Percentiles rank a stretch among this genome's conserved stretches.
Evolutionary conservation across 306 rosid genomes (phyloP).

Genomic region (Begonia masoniana): DNA sequence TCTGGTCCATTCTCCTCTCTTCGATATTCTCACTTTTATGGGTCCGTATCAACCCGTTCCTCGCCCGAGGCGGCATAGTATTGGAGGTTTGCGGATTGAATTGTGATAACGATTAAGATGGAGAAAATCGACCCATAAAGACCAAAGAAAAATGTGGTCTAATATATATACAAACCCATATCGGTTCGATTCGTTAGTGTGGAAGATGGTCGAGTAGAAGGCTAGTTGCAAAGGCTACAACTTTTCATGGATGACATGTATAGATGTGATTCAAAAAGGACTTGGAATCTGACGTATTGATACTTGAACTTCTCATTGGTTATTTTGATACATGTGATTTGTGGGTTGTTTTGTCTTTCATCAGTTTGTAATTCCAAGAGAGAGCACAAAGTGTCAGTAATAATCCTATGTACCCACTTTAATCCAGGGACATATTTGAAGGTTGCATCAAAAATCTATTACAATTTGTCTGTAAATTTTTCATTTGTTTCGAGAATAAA

Average conservation of each 20-base stretch:
- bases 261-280: not conserved
- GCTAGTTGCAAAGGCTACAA: not conserved
- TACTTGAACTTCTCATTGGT: conserved; percentile 10
- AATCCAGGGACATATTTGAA: too few relatives aligned
- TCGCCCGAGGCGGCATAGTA: conserved; percentile 41
- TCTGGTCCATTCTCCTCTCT: conserved; percentile 79
- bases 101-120: conserved; percentile 34
- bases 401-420: not conserved
- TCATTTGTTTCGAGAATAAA: too few relatives aligned
- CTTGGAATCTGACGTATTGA: conserved; percentile 4
- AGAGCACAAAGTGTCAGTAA: conserved; percentile 1
- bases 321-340: conserved; percentile 7
- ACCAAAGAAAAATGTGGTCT: conserved; percentile 3
- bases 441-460: too few relatives aligned
- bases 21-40: conserved; percentile 70
- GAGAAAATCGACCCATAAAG: conserved; percentile 11
- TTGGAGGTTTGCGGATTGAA: conserved; percentile 77
- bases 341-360: conserved; percentile 3
- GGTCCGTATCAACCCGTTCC: conserved; percentile 87
- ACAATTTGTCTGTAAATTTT: too few relatives aligned
- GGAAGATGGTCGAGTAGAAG: not conserved
- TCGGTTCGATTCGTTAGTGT: not conserved
- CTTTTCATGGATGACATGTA: conserved; percentile 4
- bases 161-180: not conserved
- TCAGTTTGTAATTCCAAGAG: conserved; percentile 6